Conservation (phyloP, 768 basidiomycete genomes). For the Scleroderma citrinum region DNA sequence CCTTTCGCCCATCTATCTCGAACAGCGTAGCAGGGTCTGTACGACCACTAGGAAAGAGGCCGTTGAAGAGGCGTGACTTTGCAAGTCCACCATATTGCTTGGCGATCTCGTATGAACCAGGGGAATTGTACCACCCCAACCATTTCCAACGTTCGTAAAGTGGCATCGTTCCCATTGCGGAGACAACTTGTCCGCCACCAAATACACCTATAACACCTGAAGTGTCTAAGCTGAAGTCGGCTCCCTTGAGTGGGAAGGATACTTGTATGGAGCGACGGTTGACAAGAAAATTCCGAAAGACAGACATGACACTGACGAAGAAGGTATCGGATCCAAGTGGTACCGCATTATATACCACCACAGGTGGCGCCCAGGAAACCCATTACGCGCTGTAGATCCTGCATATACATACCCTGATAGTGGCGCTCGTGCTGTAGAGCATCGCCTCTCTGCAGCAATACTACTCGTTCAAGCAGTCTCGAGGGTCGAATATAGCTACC, state of each 20-base stretch:
- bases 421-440: too few relatives aligned
- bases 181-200: conserved; percentile 33
- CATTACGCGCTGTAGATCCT: too few relatives aligned
- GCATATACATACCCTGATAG: too few relatives aligned
- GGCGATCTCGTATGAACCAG: conserved; percentile 17
- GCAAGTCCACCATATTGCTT: conserved; percentile 25
- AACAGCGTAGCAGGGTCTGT: conserved; percentile 13
- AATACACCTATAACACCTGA: conserved; percentile 30
- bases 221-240: conserved; percentile 23
- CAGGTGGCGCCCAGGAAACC: too few relatives aligned
- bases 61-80: conserved; percentile 13
- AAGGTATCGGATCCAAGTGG: too few relatives aligned
- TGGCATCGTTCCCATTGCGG: conserved; percentile 33
- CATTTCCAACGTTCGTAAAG: conserved; percentile 26
- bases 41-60: conserved; percentile 14
- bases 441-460: too few relatives aligned
- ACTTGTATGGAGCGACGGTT: too few relatives aligned
- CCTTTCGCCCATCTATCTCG: conserved; percentile 9
- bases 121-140: conserved; percentile 34
- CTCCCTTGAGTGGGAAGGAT: background rate
- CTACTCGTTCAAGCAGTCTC: too few relatives aligned
- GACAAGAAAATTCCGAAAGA: too few relatives aligned
- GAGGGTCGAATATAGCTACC: too few relatives aligned
- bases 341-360: too few relatives aligned
- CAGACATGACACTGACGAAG: too few relatives aligned